Evolutionary conservation across 2,329 filamentous ascomycete species (phyloP), one percentile per base, ranked within the genome.

Genomic region (Macrophomina phaseolina): DNA sequence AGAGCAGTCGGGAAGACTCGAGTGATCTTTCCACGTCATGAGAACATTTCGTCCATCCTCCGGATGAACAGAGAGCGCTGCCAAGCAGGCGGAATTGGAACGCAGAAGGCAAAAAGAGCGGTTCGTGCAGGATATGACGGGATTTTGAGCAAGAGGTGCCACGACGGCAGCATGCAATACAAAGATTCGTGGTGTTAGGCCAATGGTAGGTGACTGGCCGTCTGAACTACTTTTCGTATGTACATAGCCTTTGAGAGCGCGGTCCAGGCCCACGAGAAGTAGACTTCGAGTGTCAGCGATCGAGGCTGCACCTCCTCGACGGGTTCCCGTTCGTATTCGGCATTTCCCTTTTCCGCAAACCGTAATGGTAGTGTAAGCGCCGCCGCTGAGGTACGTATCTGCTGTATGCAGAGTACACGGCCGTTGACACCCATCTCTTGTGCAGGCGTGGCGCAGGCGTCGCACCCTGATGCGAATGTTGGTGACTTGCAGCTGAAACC

Each of bases 401-500:
- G 23, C 23, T 23, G 1, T 23, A 23, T 23, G 23, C 23, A 38
- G 36, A 58, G 45, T 16, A 30, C 14, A 11, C 18, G 36, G 16
- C 11, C 23, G 23, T 23, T 23, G 23, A 23, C 23, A 23, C 23
- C 23, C 23, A 23, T 46, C 38, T 9, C 12, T 45, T 36, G 42
- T 46, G 40, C 56, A 18, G 23, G 16, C 18, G 7, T 16, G n/a
- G 16, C 7, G 36, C 42, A 23, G 18, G 42, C 40, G 55, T 11
- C 40, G 30, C 40, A 32, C 38, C 30, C 56, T 11, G 28, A 36
- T 18, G 53, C 53, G 16, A 23, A n/a, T 32, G 38, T 14, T 14
- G 23, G 53, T 52, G 49, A 52, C 53, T 23, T n/a, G 56, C 56
- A 61, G 56, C 56, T 61, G 42, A 61, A 48, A 61, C 56, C 56